Percentiles rank a stretch among this genome's conserved stretches.
Conservation (phyloP, 768 basidiomycete species). For the Pisolithus microcarpus region DNA sequence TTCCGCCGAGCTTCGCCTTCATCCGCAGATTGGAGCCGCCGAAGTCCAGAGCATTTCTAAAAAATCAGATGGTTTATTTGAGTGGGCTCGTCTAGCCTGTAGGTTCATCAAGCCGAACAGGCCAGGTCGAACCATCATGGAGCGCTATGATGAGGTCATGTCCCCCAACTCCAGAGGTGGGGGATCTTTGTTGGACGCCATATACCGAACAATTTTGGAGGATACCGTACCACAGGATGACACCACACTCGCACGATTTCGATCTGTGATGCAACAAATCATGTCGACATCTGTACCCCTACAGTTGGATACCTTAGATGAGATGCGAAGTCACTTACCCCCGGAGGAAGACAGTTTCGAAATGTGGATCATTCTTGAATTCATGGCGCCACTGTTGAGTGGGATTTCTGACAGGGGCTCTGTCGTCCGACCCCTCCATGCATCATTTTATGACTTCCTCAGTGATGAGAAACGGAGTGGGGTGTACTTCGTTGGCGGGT, state of each 20-base stretch:
- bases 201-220: not conserved
- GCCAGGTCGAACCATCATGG: too few relatives aligned
- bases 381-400: constrained; percentile 5
- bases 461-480: constrained; percentile 5
- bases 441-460: constrained; percentile 25
- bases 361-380: not conserved
- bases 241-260: not conserved
- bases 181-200: not conserved
- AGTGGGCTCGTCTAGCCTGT: too few relatives aligned
- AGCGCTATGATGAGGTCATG: too few relatives aligned
- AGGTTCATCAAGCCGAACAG: too few relatives aligned
- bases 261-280: constrained; percentile 1
- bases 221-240: not conserved
- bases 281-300: not conserved
- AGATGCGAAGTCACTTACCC: not conserved
- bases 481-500: not conserved
- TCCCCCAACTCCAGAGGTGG: too few relatives aligned
- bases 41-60: too few relatives aligned
- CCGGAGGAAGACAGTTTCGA: not conserved
- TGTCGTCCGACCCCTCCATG: constrained; percentile 17
- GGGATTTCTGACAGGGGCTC: not conserved
- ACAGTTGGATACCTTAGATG: not conserved
- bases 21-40: too few relatives aligned
- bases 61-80: too few relatives aligned
- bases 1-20: not conserved